Percentiles rank a stretch among this genome's conserved stretches.
Evolutionary conservation across 441 rosid species (phyloP).

Genomic region (Rhodomyrtus psidioides): DNA sequence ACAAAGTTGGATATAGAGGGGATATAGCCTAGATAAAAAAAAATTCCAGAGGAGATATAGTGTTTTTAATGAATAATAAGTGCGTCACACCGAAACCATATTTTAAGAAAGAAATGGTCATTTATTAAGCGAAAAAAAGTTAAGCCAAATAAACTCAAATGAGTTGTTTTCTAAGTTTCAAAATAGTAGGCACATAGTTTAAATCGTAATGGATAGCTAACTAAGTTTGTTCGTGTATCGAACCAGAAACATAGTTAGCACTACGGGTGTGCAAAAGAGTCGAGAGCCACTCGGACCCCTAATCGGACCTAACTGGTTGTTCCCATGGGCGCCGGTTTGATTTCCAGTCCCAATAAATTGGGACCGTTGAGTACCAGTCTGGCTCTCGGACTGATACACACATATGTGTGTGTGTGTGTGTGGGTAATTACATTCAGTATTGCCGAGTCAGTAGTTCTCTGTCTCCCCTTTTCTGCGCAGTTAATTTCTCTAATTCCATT

Average conservation of each 20-base stretch:
- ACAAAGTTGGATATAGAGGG: too few species aligned
- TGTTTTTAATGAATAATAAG: not conserved
- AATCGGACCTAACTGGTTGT: too few species aligned
- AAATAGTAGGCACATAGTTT: not conserved
- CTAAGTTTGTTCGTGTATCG: not conserved
- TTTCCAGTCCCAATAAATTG: too few species aligned
- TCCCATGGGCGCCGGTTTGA: too few species aligned
- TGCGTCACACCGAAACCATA: not conserved
- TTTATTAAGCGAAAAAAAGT: not conserved
- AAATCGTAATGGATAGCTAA: not conserved
- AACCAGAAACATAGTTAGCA: not conserved
- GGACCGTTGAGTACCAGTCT: too few species aligned
- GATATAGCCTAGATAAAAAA: too few species aligned
- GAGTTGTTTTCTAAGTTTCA: not conserved
- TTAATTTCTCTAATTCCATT: not conserved
- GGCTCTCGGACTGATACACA: too few species aligned
- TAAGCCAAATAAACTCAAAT: not conserved
- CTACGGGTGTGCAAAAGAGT: too few species aligned
- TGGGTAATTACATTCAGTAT: too few species aligned
- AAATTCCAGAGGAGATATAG: too few species aligned
- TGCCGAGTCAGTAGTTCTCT: constrained; percentile 34
- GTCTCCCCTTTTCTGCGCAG: not conserved
- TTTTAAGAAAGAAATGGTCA: not conserved
- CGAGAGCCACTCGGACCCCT: too few species aligned
- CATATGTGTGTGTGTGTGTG: too few species aligned